Percentiles rank a stretch among this genome's conserved stretches.
phyloP scores from a whole-genome alignment of 257 asterid genomes.

The Parsonsia alboflavescens region DNA sequence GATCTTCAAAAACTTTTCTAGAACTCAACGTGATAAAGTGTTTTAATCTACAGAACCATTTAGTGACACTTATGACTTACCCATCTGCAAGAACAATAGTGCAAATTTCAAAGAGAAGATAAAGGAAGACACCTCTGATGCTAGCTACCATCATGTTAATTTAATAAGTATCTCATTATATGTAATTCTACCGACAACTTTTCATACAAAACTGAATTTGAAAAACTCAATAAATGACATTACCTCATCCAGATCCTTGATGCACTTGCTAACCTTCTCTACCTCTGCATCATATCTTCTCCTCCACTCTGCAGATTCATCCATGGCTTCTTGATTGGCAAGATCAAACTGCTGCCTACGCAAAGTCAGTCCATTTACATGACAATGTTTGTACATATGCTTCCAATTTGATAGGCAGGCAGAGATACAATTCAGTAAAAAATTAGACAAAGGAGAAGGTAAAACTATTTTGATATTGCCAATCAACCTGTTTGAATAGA shows the following conservation, averaged over 20 bases:
- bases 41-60: neutral
- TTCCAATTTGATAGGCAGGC: neutral
- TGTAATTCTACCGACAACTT: neutral
- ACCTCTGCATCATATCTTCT: conserved; percentile 69
- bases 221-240: conserved; percentile 11
- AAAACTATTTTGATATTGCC: neutral
- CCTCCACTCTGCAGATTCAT: conserved; percentile 99
- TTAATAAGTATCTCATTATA: neutral
- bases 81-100: neutral
- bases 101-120: neutral
- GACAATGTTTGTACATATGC: neutral
- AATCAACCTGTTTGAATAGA: neutral
- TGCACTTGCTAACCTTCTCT: conserved; percentile 44
- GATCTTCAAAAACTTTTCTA: neutral
- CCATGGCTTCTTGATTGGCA: conserved; percentile 98
- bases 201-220: neutral
- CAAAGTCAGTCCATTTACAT: conserved; percentile 7
- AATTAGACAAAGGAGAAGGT: neutral
- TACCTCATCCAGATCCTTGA: conserved; percentile 55
- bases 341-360: conserved; percentile 91
- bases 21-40: neutral
- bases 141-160: neutral
- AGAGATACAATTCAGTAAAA: neutral
- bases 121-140: too few species aligned
- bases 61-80: neutral